A percentile compares a stretch with the other conserved stretches of the same genome.
Conservation (phyloP, 2,329 filamentous ascomycete genomes). For the Fusarium pseudograminearum region DNA sequence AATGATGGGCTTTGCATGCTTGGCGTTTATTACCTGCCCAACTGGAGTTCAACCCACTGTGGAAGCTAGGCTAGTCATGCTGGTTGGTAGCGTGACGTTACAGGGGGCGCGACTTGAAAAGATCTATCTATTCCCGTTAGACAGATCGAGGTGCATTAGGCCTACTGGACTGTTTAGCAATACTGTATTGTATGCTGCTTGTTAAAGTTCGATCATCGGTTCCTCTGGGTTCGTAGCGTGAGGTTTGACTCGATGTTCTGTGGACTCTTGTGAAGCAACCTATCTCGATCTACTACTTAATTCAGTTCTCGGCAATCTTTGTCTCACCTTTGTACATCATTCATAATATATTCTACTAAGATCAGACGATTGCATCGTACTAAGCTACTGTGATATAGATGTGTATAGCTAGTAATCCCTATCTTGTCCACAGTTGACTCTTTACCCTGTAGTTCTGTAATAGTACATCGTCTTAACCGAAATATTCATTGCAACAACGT, state of each 20-base stretch:
- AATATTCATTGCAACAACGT: background rate
- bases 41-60: constrained; percentile 2
- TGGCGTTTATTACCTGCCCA: constrained; percentile 7
- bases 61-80: constrained; percentile 17
- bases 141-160: background rate
- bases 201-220: background rate
- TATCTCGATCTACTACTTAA: background rate
- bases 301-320: constrained; percentile 1
- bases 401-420: background rate
- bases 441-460: background rate
- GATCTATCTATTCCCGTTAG: background rate
- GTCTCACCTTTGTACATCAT: background rate
- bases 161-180: background rate
- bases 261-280: background rate
- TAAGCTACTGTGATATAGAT: background rate
- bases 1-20: constrained; percentile 4
- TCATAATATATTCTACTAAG: background rate
- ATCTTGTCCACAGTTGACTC: background rate
- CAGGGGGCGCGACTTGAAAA: background rate
- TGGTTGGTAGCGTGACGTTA: constrained; percentile 15
- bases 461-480: background rate
- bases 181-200: background rate
- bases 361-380: background rate
- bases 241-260: background rate
- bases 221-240: background rate